Evolutionary conservation across 768 basidiomycete genomes (phyloP).

Genomic region (Baorangia bicolor): DNA sequence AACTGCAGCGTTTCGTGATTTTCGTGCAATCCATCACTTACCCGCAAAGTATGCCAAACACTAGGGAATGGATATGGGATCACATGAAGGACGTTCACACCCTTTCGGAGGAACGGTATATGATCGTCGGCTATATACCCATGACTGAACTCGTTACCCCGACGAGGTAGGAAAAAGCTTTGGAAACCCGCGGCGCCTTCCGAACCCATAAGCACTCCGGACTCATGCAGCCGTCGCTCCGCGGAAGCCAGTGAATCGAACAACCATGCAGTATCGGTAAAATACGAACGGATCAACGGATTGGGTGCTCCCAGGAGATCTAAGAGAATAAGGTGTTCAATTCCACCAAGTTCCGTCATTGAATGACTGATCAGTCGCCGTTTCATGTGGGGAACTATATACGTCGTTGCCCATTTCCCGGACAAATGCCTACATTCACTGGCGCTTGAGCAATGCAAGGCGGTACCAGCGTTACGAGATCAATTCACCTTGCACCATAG

Average conservation of each 20-base stretch:
- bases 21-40: slow-evolving; percentile 35
- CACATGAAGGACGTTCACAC: slow-evolving; percentile 87
- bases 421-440: slow-evolving; percentile 72
- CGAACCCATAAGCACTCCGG: slow-evolving; percentile 56
- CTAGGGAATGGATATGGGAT: slow-evolving; percentile 86
- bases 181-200: slow-evolving; percentile 42
- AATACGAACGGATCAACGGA: slow-evolving; percentile 80
- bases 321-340: slow-evolving; percentile 90
- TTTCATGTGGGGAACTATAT: slow-evolving; percentile 57
- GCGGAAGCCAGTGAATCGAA: slow-evolving; percentile 72
- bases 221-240: slow-evolving; percentile 69
- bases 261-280: slow-evolving; percentile 88
- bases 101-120: slow-evolving; percentile 77
- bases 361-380: slow-evolving; percentile 55
- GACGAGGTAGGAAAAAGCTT: slow-evolving; percentile 68
- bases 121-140: slow-evolving; percentile 91
- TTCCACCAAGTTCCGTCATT: slow-evolving; percentile 65
- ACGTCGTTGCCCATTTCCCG: slow-evolving; percentile 74
- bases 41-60: slow-evolving; percentile 84
- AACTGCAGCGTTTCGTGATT: not conserved
- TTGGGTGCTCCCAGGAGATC: slow-evolving; percentile 83
- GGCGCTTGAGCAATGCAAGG: not conserved
- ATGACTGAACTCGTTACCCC: slow-evolving; percentile 34
- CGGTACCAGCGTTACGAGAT: not conserved
- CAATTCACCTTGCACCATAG: slow-evolving; percentile 83